A percentile compares a stretch with the other conserved stretches of the same genome.
Evolutionary conservation across 192 early-diverging fungal genomes (phyloP).

Genomic region (Podila epicladia): DNA sequence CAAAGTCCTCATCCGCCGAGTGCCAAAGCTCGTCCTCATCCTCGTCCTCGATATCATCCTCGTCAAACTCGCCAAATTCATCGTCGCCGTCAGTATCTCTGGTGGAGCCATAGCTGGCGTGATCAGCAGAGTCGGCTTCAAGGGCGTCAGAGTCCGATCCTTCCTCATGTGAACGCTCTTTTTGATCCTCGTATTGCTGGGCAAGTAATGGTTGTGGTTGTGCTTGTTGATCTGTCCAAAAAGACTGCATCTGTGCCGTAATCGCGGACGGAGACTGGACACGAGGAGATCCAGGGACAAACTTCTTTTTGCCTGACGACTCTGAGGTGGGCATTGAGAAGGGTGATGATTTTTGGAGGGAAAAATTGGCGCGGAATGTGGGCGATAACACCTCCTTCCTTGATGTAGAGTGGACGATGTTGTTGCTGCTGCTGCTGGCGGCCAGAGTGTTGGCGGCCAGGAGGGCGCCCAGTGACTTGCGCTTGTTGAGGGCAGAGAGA

Average conservation of each 20-base stretch:
- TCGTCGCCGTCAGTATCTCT: not conserved
- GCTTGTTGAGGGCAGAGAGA: constrained; percentile 42
- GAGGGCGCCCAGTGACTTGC: constrained; percentile 47
- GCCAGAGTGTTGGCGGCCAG: constrained; percentile 50
- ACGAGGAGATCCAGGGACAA: constrained; percentile 28
- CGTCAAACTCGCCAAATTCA: not conserved
- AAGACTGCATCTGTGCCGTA: constrained; percentile 38
- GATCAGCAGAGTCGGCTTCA: constrained; percentile 3
- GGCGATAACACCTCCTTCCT: constrained; percentile 41
- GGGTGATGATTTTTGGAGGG: constrained; percentile 23
- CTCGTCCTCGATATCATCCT: constrained; percentile 16
- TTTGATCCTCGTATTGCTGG: not conserved
- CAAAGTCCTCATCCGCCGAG: constrained; percentile 48
- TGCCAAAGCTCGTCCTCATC: constrained; percentile 42
- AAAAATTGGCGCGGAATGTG: constrained; percentile 37
- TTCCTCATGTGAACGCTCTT: not conserved
- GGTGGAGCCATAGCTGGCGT: not conserved
- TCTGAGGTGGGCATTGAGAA: constrained; percentile 38
- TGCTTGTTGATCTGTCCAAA: constrained; percentile 13
- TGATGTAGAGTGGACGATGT: constrained; percentile 22
- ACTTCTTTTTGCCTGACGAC: constrained; percentile 25
- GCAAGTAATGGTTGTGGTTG: not conserved
- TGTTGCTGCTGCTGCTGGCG: constrained; percentile 43
- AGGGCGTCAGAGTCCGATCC: not conserved
- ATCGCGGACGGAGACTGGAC: constrained; percentile 41